Conservation (phyloP, 140 eudicot species). For the Oenanthe javanica region DNA sequence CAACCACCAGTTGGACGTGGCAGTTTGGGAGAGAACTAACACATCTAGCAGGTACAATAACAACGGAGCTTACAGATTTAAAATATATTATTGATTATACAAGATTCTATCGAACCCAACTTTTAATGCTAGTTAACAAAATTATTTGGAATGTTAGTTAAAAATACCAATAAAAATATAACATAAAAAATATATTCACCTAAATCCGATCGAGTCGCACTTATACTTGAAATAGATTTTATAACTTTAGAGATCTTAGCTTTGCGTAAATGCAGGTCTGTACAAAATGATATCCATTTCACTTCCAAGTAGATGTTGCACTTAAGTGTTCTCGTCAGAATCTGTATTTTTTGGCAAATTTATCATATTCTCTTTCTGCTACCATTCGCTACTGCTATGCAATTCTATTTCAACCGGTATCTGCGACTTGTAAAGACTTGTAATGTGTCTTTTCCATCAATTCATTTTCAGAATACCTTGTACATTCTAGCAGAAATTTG, state of each 20-base stretch:
- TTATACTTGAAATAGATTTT: too few species aligned
- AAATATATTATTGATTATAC: not conserved
- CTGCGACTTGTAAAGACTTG: conserved; percentile 63
- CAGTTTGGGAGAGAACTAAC: not conserved
- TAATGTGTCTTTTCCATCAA: conserved; percentile 47
- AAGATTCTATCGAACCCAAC: too few species aligned
- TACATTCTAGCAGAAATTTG: conserved; percentile 49
- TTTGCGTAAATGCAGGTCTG: too few species aligned
- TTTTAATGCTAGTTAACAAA: not conserved
- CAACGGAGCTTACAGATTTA: not conserved
- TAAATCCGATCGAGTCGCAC: too few species aligned
- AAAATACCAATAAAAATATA: too few species aligned
- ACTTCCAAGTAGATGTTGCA: too few species aligned
- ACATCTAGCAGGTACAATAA: not conserved
- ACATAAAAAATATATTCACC: too few species aligned
- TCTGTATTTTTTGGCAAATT: too few species aligned
- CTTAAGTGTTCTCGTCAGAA: too few species aligned
- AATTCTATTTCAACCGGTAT: conserved; percentile 54
- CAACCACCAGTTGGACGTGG: not conserved
- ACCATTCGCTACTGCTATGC: conserved; percentile 8
- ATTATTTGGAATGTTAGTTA: not conserved
- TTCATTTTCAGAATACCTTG: conserved; percentile 18
- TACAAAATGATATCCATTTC: too few species aligned
- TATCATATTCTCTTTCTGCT: too few species aligned
- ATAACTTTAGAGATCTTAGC: too few species aligned